Percentiles rank a stretch among this genome's conserved stretches.
Conservation (phyloP, 1,139 yeast genomes). For the Candida frijolesensis region DNA sequence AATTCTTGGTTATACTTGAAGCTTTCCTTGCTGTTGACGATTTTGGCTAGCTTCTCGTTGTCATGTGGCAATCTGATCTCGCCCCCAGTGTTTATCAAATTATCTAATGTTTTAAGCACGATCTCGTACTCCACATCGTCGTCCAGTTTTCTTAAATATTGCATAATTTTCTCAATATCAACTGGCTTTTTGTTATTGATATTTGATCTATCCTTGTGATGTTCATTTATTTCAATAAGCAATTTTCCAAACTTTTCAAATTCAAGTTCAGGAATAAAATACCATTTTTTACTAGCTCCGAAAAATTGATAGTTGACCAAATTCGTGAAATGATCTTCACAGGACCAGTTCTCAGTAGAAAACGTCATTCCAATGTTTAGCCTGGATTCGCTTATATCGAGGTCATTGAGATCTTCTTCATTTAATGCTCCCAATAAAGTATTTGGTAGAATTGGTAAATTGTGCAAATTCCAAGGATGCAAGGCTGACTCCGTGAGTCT, state of each 20-base stretch:
- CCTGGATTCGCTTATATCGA: constrained; percentile 32
- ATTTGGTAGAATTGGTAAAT: constrained; percentile 58
- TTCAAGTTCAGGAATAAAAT: constrained; percentile 71
- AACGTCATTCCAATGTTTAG: constrained; percentile 62
- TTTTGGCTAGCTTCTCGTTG: constrained; percentile 27
- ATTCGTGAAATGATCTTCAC: constrained; percentile 77
- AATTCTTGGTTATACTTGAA: constrained; percentile 37
- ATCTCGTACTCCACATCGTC: constrained; percentile 29
- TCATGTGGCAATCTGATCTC: constrained; percentile 28
- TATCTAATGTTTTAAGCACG: constrained; percentile 32
- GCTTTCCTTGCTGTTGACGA: constrained; percentile 18
- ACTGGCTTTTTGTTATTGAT: constrained; percentile 22
- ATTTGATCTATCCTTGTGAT: constrained; percentile 21
- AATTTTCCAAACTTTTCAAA: constrained; percentile 63
- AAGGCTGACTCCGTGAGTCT: constrained; percentile 27
- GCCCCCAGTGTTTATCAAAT: constrained; percentile 27
- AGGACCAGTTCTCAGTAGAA: constrained; percentile 71
- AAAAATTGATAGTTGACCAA: constrained; percentile 65
- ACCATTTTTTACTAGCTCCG: constrained; percentile 79
- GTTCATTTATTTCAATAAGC: constrained; percentile 21
- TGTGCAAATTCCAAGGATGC: constrained; percentile 73
- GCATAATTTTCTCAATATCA: constrained; percentile 20
- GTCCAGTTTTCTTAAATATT: constrained; percentile 15
- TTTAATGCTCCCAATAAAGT: constrained; percentile 48
- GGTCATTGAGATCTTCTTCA: constrained; percentile 45